phyloP scores from a whole-genome alignment of 768 basidiomycete genomes.

The Lactarius hatsudake region DNA sequence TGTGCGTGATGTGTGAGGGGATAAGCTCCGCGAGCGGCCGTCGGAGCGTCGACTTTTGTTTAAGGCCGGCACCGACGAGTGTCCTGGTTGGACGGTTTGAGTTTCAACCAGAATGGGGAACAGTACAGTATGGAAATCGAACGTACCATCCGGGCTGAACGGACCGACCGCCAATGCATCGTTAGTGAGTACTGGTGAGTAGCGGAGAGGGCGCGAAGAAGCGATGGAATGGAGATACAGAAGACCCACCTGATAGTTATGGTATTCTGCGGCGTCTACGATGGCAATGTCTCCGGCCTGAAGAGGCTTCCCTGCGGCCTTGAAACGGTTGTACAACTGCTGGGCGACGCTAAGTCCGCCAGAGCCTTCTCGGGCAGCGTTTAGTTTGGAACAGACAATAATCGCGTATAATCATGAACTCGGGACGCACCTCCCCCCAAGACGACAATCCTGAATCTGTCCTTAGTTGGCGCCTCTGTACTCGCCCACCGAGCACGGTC shows the following conservation, averaged over 20 bases:
- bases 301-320: constrained; percentile 62
- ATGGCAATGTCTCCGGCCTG: constrained; percentile 79
- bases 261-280: constrained; percentile 75
- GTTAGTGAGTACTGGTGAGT: constrained; percentile 9
- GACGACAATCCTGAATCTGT: constrained; percentile 80
- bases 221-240: background rate
- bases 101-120: background rate
- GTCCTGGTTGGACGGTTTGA: constrained; percentile 54
- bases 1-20: constrained; percentile 67
- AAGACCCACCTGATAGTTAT: constrained; percentile 73
- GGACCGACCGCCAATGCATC: constrained; percentile 19
- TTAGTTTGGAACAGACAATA: background rate
- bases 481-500: constrained; percentile 34
- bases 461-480: constrained; percentile 39
- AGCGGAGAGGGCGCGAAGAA: background rate
- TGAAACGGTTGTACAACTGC: constrained; percentile 83
- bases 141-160: constrained; percentile 84
- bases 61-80: constrained; percentile 86
- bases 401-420: constrained; percentile 6
- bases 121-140: background rate
- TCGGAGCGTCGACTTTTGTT: constrained; percentile 64
- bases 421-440: constrained; percentile 74
- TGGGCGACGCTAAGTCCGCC: constrained; percentile 82
- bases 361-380: constrained; percentile 50
- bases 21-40: constrained; percentile 67